These are phyloP conservation scores for Crithidia sp. DNA, from an alignment of 208 protist species.

Conservation along the genomic window DNA sequence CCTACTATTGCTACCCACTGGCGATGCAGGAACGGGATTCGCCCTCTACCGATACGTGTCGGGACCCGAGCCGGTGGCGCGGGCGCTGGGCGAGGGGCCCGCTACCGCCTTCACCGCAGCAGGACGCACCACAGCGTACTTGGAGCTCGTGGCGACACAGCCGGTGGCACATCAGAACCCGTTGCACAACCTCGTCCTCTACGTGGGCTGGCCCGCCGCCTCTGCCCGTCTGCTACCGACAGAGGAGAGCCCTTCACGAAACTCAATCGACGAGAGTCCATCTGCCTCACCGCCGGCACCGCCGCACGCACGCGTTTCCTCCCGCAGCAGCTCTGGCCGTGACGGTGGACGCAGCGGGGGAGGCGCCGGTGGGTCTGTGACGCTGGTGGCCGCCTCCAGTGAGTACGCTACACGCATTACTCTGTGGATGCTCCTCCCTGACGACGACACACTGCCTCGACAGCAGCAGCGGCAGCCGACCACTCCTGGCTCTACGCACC, in stretches of 20 bases:
- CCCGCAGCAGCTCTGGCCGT: not conserved
- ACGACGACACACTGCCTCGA: not conserved
- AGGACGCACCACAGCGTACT: constrained; percentile 23
- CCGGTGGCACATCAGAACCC: constrained; percentile 48
- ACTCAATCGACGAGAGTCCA: not conserved
- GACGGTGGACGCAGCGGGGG: not conserved
- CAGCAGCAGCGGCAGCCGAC: not conserved
- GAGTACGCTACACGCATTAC: constrained; percentile 46
- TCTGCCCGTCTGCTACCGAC: constrained; percentile 14
- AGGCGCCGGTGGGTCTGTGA: not conserved
- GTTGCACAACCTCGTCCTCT: constrained; percentile 48
- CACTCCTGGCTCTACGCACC: not conserved
- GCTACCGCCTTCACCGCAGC: not conserved
- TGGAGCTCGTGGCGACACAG: constrained; percentile 41
- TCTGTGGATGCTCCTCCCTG: constrained; percentile 27
- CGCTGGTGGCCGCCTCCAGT: constrained; percentile 40
- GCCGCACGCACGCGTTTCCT: not conserved
- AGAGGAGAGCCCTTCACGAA: not conserved
- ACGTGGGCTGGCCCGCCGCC: constrained; percentile 29
- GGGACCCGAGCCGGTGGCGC: constrained; percentile 16
- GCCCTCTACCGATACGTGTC: constrained; percentile 53
- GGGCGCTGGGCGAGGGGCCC: not conserved
- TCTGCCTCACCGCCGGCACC: not conserved
- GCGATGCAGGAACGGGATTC: constrained; percentile 38
- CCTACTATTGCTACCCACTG: constrained; percentile 36